Evolutionary conservation across 352 stramenopile genomes (phyloP).

Genomic region (Phytophthora capsici): DNA sequence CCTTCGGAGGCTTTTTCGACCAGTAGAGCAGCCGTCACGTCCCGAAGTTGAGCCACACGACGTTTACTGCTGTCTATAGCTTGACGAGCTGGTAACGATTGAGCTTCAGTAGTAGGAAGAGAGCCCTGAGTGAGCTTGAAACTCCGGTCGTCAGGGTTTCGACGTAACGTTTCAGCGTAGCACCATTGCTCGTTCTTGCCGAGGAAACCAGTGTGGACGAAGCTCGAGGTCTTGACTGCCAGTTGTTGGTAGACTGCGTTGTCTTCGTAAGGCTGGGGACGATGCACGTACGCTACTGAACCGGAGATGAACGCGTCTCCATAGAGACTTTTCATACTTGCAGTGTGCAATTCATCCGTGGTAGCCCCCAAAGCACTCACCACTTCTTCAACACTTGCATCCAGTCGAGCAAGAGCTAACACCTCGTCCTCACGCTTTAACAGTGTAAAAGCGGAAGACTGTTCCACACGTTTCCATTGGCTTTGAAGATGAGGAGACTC

Average conservation of each 20-base stretch:
- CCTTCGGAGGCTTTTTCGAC: constrained; percentile 35
- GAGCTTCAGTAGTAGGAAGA: constrained; percentile 7
- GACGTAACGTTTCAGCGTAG: constrained; percentile 39
- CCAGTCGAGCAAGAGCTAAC: constrained; percentile 28
- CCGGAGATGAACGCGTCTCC: constrained; percentile 41
- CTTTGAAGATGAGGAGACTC: constrained; percentile 17
- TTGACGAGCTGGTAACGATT: constrained; percentile 15
- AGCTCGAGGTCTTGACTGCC: constrained; percentile 40
- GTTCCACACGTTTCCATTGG: constrained; percentile 32
- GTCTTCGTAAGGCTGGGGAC: constrained; percentile 4
- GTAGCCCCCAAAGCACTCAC: constrained; percentile 28
- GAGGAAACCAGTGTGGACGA: constrained; percentile 38
- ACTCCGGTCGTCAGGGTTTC: constrained; percentile 15
- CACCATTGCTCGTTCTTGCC: constrained; percentile 55
- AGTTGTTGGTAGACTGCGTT: constrained; percentile 23
- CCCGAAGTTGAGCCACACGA: constrained; percentile 48
- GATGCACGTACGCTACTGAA: constrained; percentile 32
- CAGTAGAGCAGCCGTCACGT: constrained; percentile 36
- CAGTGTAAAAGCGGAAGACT: constrained; percentile 25
- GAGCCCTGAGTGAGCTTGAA: constrained; percentile 36
- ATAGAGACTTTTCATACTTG: constrained; percentile 46
- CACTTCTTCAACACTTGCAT: constrained; percentile 43
- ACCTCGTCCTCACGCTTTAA: constrained; percentile 36
- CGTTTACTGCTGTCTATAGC: constrained; percentile 14
- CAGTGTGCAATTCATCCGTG: constrained; percentile 21